Conservation (phyloP, 2,329 filamentous ascomycete genomes). For the Calycina marina region DNA sequence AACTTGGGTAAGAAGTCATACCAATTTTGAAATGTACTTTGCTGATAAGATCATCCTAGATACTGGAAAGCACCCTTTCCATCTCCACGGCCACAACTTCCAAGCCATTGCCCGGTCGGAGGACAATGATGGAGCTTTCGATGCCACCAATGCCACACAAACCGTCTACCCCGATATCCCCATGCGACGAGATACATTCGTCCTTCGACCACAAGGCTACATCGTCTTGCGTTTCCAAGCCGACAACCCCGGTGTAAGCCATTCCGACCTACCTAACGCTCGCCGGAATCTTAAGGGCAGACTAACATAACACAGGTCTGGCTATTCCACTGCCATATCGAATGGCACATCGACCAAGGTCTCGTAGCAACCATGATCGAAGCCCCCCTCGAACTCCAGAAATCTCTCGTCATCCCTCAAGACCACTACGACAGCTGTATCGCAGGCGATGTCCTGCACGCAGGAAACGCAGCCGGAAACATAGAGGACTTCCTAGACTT, state of each 20-base stretch:
- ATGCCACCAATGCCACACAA: slow-evolving; percentile 28
- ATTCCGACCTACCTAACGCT: no score
- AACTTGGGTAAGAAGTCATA: slow-evolving; percentile 32
- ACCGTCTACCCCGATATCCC: slow-evolving; percentile 37
- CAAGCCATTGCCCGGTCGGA: slow-evolving; percentile 47
- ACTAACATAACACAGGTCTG: no score
- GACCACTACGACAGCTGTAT: slow-evolving; percentile 44
- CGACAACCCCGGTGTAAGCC: slow-evolving; percentile 54
- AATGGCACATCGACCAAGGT: slow-evolving; percentile 61
- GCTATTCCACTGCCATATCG: slow-evolving; percentile 70
- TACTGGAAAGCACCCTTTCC: slow-evolving; percentile 54
- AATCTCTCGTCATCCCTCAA: slow-evolving; percentile 38
- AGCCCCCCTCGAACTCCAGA: slow-evolving; percentile 20
- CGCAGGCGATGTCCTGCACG: slow-evolving; percentile 31
- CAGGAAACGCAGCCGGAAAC: slow-evolving; percentile 66
- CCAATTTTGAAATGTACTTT: no score
- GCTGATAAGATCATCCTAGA: no score
- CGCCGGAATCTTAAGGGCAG: no score
- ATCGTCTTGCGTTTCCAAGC: slow-evolving; percentile 53
- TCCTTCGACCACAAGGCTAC: slow-evolving; percentile 50
- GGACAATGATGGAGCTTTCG: slow-evolving; percentile 42
- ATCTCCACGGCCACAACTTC: slow-evolving; percentile 65
- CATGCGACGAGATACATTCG: slow-evolving; percentile 53
- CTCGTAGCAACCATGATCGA: slow-evolving; percentile 43
- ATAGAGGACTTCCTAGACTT: slow-evolving; percentile 48